Evolutionary conservation across 257 asterid species (phyloP).

Genomic region (Plantago ovata): DNA sequence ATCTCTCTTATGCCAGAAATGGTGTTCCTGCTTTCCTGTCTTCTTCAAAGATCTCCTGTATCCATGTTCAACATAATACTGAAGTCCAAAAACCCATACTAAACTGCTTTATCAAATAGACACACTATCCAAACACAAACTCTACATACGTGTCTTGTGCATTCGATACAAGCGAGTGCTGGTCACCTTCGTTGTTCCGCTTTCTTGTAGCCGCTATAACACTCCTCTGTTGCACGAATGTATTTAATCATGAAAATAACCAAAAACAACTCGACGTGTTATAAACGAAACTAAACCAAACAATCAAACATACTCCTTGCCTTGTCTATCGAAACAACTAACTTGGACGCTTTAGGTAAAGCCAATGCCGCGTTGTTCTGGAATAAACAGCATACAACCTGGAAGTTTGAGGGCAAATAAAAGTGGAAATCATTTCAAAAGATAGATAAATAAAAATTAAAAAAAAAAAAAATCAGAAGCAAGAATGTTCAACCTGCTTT

Average conservation of each 20-base stretch:
- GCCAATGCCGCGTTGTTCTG: not conserved
- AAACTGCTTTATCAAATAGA: constrained; percentile 3
- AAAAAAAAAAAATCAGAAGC: not conserved
- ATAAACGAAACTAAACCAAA: constrained; percentile 3
- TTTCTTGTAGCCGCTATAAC: constrained; percentile 21
- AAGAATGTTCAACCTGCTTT: constrained; percentile 9
- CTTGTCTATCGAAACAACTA: constrained; percentile 27
- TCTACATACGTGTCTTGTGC: constrained; percentile 36
- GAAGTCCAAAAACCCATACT: not conserved
- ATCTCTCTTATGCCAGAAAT: constrained; percentile 78
- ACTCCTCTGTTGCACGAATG: constrained; percentile 1
- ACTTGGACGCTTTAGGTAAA: constrained; percentile 18
- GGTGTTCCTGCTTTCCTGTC: constrained; percentile 68
- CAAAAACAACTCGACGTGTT: not conserved
- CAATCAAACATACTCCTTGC: constrained; percentile 21
- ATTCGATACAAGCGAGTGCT: constrained; percentile 20
- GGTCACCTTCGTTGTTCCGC: constrained; percentile 20
- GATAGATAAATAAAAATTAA: too few relatives aligned
- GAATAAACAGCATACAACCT: constrained; percentile 18
- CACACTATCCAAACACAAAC: constrained; percentile 6
- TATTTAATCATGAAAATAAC: constrained; percentile 4
- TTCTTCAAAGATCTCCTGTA: constrained; percentile 37
- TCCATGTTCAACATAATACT: constrained; percentile 16
- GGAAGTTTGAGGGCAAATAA: not conserved
- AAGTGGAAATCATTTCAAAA: not conserved